Percentiles rank a stretch among this genome's conserved stretches.
Evolutionary conservation across 2,329 filamentous ascomycete species (phyloP).

Genomic region (Beauveria brongniartii): DNA sequence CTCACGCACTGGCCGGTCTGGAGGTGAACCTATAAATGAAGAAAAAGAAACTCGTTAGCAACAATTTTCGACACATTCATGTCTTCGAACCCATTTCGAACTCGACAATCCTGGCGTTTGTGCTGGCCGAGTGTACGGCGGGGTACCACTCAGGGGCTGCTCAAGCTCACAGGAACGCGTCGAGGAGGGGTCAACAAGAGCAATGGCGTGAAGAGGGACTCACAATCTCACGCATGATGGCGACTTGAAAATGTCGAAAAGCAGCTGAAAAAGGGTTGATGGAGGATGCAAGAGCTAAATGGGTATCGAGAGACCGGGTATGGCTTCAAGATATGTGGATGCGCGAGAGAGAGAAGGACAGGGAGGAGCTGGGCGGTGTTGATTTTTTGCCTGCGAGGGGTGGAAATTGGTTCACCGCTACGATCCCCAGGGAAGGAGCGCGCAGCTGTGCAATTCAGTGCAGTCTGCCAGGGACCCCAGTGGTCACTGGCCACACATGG

Average conservation of each 20-base stretch:
- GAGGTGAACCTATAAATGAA: conserved; percentile 78
- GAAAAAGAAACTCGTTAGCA: conserved; percentile 46
- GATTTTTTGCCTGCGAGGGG: conserved; percentile 19
- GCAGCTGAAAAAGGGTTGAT: conserved; percentile 12
- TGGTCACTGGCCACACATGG: conserved; percentile 18
- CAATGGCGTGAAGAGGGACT: conserved; percentile 27
- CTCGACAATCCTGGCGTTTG: not conserved
- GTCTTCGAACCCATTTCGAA: not conserved
- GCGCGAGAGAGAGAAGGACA: conserved; percentile 19
- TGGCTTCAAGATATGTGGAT: conserved; percentile 17
- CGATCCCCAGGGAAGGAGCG: conserved; percentile 16
- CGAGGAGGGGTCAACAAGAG: conserved; percentile 16
- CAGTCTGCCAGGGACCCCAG: not conserved
- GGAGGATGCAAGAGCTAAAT: conserved; percentile 25
- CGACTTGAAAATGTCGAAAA: conserved; percentile 20
- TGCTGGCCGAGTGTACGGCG: not conserved
- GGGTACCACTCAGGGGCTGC: conserved; percentile 11
- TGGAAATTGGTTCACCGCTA: conserved; percentile 22
- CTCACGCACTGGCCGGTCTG: conserved; percentile 99
- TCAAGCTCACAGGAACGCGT: conserved; percentile 30
- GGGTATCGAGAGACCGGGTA: conserved; percentile 26
- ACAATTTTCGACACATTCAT: conserved; percentile 15
- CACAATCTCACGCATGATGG: conserved; percentile 64
- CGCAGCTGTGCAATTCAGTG: conserved; percentile 4
- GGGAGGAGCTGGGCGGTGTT: conserved; percentile 16